A percentile compares a stretch with the other conserved stretches of the same genome.
These are phyloP conservation scores for Neurospora sp. DNA, from an alignment of 495 filamentous ascomycete genomes.

Conservation along the genomic window DNA sequence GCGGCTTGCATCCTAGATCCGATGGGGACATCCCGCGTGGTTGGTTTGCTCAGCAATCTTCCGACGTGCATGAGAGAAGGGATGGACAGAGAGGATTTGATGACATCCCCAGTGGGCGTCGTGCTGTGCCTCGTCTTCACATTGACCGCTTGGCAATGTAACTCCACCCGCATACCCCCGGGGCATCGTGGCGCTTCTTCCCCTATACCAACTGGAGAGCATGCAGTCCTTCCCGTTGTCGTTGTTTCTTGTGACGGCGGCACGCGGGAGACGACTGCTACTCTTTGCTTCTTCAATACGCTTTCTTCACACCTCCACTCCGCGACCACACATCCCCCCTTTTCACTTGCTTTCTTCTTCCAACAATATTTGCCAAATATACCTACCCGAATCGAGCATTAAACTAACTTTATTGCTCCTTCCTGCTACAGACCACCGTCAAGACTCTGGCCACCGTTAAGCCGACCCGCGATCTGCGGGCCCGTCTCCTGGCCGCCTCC, in stretches of 20 bases:
- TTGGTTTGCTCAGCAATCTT: not conserved
- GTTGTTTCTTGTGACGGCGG: not conserved
- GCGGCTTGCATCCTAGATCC: not conserved
- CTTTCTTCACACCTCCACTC: not conserved
- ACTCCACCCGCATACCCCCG: not conserved
- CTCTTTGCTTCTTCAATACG: not conserved
- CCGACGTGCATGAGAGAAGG: not conserved
- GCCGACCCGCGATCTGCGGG: conserved; percentile 71
- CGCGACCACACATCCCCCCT: not conserved
- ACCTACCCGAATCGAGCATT: not conserved
- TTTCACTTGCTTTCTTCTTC: not conserved
- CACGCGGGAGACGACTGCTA: not conserved
- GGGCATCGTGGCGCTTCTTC: not conserved
- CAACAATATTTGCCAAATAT: not conserved
- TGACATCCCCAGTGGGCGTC: not conserved
- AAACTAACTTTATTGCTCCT: conserved; percentile 6
- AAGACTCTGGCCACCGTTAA: conserved; percentile 65
- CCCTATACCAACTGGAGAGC: not conserved
- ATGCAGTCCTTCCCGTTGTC: not conserved
- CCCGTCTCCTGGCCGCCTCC: conserved; percentile 61
- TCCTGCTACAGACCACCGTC: conserved; percentile 44
- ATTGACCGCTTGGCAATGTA: not conserved
- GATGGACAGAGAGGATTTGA: not conserved
- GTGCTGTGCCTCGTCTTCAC: not conserved
- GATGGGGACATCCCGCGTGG: not conserved